Evolutionary conservation across 352 stramenopile genomes (phyloP), one percentile per base, ranked within the genome.

Genomic region (Phytophthora vignae): DNA sequence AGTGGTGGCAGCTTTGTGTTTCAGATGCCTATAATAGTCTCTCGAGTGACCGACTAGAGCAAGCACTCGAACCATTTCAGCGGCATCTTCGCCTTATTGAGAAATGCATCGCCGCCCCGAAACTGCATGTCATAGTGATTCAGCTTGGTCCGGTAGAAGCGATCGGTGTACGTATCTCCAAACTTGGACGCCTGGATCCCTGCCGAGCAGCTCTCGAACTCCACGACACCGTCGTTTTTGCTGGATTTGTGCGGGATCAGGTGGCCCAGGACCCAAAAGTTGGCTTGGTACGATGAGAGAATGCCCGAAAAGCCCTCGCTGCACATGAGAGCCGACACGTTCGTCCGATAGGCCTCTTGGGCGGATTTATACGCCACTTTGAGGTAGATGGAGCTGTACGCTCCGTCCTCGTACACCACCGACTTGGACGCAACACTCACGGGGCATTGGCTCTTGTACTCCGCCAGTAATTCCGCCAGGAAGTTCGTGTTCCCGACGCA

Each of bases 251-350:
- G 73, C 2, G 68, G 71, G 2, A 73, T 68, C 42, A 77, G 27
- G 15, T 50, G 11, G 17, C 67, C 71, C 22, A 79, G 40, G 0
- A 79, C 9, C 68, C 64, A 66, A 48, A 79, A 69, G 9, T 44
- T 42, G 7, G 31, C 33, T 64, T 71, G 62, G 21, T 81, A 71
- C 7, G 60, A 62, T 0, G 76, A 80, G 12, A 81, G 17, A 7
- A 88, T 67, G 5, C 80, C 78, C 3, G 44, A 61, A 57, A 67
- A 78, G 4, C 52, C 58, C 48, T 65, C 57, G 17, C 80, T 78
- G 60, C 80, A 85, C 21, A 83, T 78, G 15, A 68, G 70, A 22
- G 64, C 69, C 4, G 58, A 74, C 40, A 79, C 70, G 27, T 81
- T 56, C 55, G 46, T 67, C 15, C 53, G 63, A 73, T 83, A 71